Conservation (phyloP, 2,329 filamentous ascomycete species). For the Apiospora sp. region DNA sequence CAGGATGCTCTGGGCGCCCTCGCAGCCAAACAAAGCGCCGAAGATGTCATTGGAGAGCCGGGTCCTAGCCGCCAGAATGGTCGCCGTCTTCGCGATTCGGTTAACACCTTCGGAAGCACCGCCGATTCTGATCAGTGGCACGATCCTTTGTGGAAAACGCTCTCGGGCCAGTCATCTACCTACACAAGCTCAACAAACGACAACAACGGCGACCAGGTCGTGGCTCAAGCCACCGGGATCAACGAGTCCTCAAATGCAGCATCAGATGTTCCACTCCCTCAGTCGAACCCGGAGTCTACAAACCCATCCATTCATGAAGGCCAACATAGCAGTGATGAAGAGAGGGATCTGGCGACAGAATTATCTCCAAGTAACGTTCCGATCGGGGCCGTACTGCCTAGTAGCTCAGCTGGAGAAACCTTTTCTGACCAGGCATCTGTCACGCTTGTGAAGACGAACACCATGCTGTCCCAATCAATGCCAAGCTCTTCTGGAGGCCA, state of each 20-base stretch:
- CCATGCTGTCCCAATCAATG: not conserved
- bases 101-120: not conserved
- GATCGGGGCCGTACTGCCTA: not conserved
- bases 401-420: not conserved
- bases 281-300: not conserved
- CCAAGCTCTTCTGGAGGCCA: not conserved
- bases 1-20: conserved; percentile 2
- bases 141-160: conserved; percentile 1
- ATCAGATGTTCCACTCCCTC: not conserved
- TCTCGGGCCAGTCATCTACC: not conserved
- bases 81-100: not conserved
- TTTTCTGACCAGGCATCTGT: not conserved
- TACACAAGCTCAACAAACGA: not conserved
- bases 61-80: not conserved
- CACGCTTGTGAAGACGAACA: conserved; percentile 11
- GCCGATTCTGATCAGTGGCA: not conserved
- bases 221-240: not conserved
- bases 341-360: no score
- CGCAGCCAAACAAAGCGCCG: not conserved
- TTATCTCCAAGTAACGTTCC: not conserved
- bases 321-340: not conserved
- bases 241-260: not conserved
- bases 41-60: not conserved
- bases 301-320: not conserved
- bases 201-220: not conserved